Evolutionary conservation across 1,284 basidiomycete genomes (phyloP), one percentile per base, ranked within the genome.

Genomic region (Cutaneotrichosporon sp.): DNA sequence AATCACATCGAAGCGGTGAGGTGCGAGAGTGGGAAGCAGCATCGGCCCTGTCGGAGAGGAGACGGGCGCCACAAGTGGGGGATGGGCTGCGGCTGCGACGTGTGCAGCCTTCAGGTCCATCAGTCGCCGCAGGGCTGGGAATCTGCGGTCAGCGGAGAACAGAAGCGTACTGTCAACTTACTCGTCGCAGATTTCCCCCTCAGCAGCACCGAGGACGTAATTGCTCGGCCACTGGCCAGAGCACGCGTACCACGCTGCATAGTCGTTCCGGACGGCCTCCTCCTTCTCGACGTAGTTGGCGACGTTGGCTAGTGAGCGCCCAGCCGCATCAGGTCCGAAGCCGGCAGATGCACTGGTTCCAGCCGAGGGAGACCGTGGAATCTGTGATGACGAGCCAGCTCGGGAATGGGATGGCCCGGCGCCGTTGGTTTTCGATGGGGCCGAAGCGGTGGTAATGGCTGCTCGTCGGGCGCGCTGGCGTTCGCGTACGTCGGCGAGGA

Each of bases 231-330:
- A 89, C 61, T 89, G 85, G 8, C 91, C 91, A 2, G 86, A 82
- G 60, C 89, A 85, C 37, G 93, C 89, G 71, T 94, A 97, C 62
- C 86, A 79, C 72, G 88, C 85, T 1, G 87, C 89, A 67, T 96
- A 94, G 76, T 97, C 92, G 69, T 96, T 97, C 48, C 92, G 80
- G 42, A 98, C 86, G 0, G 90, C 94, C 69, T 97, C 90, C 69
- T 97, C 94, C 61, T 90, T 87, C 2, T 88, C 84, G 11, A 90
- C 80, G 62, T 91, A 92, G 66, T 90, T 90, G 37, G 63, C 57
- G 3, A 67, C 62, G 26, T 68, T 39, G 20, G 37, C 37, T 8
- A 39, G 52, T 16, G 37, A 29, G 37, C 32, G 52, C 24, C 51
- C 48, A 41, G 55, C 20, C 49, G 43, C 24, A 19, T 47, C 31